Evolutionary conservation across 495 filamentous ascomycete genomes (phyloP).

Genomic region (Podospora anserina): DNA sequence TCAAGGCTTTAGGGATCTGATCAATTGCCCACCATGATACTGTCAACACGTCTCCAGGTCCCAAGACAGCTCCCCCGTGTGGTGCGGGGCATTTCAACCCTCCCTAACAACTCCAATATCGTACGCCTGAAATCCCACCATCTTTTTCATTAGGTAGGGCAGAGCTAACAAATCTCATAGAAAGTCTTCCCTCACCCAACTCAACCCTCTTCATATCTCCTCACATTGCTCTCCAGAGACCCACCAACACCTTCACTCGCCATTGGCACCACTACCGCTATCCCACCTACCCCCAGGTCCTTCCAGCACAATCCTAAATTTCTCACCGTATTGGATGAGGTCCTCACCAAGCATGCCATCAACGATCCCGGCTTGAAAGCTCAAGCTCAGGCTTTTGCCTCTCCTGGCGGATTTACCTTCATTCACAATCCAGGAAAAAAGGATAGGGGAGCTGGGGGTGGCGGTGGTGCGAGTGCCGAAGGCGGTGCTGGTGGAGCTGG

Average conservation of each 20-base stretch:
- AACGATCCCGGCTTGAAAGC: slow-evolving; percentile 68
- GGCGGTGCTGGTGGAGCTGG: slow-evolving; percentile 81
- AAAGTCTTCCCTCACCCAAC: slow-evolving; percentile 64
- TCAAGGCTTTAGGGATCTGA: neutral
- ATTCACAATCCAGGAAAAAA: slow-evolving; percentile 32
- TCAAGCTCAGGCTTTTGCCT: slow-evolving; percentile 77
- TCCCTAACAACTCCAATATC: slow-evolving; percentile 45
- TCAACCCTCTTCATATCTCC: slow-evolving; percentile 48
- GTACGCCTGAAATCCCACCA: slow-evolving; percentile 35
- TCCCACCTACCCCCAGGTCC: slow-evolving; percentile 74
- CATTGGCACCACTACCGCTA: slow-evolving; percentile 67
- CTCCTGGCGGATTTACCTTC: slow-evolving; percentile 63
- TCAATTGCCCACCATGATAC: slow-evolving; percentile 18
- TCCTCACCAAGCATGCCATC: slow-evolving; percentile 65
- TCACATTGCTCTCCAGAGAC: slow-evolving; percentile 70
- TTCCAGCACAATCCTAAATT: slow-evolving; percentile 78
- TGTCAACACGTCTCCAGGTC: slow-evolving; percentile 19
- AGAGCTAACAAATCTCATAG: slow-evolving; percentile 41
- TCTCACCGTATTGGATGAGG: slow-evolving; percentile 67
- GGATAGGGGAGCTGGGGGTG: slow-evolving; percentile 48
- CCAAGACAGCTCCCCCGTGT: slow-evolving; percentile 10
- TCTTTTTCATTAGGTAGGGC: neutral
- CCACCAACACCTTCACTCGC: slow-evolving; percentile 64
- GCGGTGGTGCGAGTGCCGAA: slow-evolving; percentile 74
- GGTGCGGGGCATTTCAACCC: slow-evolving; percentile 31